Conservation (phyloP, 2,329 filamentous ascomycete species). For the Neurospora sp. region DNA sequence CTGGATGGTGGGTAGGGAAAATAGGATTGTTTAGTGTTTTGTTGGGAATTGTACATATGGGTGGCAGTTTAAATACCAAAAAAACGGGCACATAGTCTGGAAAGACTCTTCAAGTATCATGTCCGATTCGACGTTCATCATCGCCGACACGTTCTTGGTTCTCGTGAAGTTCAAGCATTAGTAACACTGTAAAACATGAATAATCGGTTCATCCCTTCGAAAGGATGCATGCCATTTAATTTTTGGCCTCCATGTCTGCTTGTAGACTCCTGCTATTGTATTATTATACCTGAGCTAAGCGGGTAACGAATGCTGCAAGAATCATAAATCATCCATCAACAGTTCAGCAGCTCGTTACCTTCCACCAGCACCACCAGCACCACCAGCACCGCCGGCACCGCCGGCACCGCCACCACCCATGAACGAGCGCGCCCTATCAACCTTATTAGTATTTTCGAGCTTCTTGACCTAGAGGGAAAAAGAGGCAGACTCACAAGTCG, state of each 20-base stretch:
- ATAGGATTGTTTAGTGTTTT: not conserved
- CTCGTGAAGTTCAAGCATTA: not conserved
- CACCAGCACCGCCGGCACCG: slow-evolving; percentile 4
- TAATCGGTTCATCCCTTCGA: not conserved
- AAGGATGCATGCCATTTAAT: not conserved
- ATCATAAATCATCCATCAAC: not conserved
- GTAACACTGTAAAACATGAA: not conserved
- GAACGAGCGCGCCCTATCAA: slow-evolving; percentile 20
- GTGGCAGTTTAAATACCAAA: not conserved
- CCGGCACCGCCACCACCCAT: slow-evolving; percentile 20
- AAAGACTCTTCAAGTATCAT: not conserved
- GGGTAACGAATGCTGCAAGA: not conserved
- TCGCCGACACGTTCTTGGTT: not conserved
- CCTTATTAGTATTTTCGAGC: not conserved
- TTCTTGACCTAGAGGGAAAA: not conserved
- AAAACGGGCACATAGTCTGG: not conserved
- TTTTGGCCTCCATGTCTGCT: not conserved
- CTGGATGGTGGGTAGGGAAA: not conserved
- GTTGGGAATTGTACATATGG: not conserved
- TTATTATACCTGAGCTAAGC: not conserved
- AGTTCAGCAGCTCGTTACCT: slow-evolving; percentile 4
- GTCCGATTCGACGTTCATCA: not conserved
- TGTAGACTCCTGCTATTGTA: not conserved
- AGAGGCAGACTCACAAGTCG: slow-evolving; percentile 64
- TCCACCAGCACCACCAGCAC: slow-evolving; percentile 2